Evolutionary conservation across 371 early-diverging fungal species (phyloP), one percentile per base, ranked within the genome.

Genomic region (Sporodiniella umbellata): DNA sequence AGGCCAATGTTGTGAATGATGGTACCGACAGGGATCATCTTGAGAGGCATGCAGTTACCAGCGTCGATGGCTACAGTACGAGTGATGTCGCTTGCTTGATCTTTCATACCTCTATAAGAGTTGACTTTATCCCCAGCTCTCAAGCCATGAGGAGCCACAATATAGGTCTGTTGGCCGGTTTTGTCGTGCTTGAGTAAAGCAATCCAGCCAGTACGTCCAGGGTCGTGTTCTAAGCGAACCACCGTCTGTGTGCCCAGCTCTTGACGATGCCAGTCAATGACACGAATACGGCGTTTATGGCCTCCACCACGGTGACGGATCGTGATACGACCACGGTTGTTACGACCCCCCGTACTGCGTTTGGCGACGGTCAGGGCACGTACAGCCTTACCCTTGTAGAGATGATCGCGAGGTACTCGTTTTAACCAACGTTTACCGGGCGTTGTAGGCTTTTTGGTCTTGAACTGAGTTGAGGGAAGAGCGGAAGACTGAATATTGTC

Each of bases 221-320:
- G 98, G 66, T 98, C 98, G 61, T 94, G 92, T 67, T 98, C 98
- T 17, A 96, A 68, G 15, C 98, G 84, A 51, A 91, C 75, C 2
- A 98, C 96, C 37, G 83, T 78, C 54, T 93, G 93, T 5, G 79
- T 67, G 1, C 94, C 96, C 0, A 85, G 61, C 43, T 81, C 81
- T 24, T 54, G 62, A 50, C 98, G 92, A 51, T 79, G 63, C 78
- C 93, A 96, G 55, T 98, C 98, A 6, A 98, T 75, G 17, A 88
- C 61, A 52, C 97, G 83, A 66, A 95, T 84, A 51, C 94, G 86
- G 33, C 89, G 83, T 61, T 93, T 93, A 66, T 90, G 92, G 30
- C 97, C 98, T 39, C 96, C 98, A 43, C 98, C 98, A 35, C 94
- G 88, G 57, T 95, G 95, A 14, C 96, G 86, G 22, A 92, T 85